These are phyloP conservation scores for Oryza longistaminata DNA, from an alignment of 176 grass and related monocot genomes.

Conservation along the genomic window DNA sequence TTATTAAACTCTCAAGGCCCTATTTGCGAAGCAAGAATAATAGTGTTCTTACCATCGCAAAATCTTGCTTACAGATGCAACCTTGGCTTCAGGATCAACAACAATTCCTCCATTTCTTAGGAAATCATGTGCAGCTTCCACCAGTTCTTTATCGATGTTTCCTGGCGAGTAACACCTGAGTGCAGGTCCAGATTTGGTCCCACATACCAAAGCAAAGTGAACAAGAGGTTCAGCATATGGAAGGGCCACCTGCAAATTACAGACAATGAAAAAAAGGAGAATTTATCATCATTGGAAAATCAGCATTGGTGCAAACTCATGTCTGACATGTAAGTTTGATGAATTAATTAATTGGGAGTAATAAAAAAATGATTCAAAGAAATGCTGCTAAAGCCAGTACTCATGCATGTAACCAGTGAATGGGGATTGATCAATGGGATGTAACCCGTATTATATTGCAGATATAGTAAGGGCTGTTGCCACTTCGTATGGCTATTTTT, in stretches of 20 bases:
- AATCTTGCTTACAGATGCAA: slow-evolving; percentile 75
- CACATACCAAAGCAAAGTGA: slow-evolving; percentile 96
- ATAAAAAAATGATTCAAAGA: not conserved
- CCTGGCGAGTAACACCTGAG: slow-evolving; percentile 88
- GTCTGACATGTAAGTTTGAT: not conserved
- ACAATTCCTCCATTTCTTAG: slow-evolving; percentile 75
- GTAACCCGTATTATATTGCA: not conserved
- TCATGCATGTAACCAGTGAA: not conserved
- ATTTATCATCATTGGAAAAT: slow-evolving; percentile 5
- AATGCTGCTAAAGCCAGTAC: not conserved
- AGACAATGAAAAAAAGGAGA: slow-evolving; percentile 17
- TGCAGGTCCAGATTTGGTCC: slow-evolving; percentile 83
- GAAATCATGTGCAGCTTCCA: slow-evolving; percentile 80
- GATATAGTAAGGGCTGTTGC: not conserved
- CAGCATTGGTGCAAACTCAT: not conserved
- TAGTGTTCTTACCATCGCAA: slow-evolving; percentile 70
- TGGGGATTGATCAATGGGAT: not conserved
- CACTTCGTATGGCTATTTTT: not conserved
- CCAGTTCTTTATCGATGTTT: slow-evolving; percentile 91
- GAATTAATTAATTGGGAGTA: slow-evolving; percentile 27
- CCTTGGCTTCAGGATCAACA: slow-evolving; percentile 70
- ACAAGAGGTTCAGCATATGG: slow-evolving; percentile 84
- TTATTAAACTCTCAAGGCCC: not conserved
- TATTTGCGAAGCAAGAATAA: slow-evolving; percentile 25
- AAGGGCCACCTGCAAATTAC: slow-evolving; percentile 71